Conservation (phyloP, 1,139 yeast genomes). For the Yamadazyma aaseri region DNA sequence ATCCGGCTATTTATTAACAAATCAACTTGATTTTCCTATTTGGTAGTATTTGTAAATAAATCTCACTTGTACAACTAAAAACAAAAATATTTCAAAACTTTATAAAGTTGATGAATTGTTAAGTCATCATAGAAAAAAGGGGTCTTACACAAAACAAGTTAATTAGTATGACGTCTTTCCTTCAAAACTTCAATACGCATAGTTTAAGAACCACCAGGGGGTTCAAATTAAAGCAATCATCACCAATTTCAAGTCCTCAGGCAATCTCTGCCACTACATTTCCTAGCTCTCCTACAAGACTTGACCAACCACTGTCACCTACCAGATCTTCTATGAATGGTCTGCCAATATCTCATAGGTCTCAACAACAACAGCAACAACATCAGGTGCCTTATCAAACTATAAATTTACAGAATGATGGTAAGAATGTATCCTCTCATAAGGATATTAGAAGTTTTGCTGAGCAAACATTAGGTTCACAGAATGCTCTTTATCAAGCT, state of each 20-base stretch:
- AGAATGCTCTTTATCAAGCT: slow-evolving; percentile 86
- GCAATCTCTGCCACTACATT: slow-evolving; percentile 34
- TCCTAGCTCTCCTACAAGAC: slow-evolving; percentile 27
- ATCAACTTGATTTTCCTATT: slow-evolving; percentile 7
- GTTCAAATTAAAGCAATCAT: slow-evolving; percentile 44
- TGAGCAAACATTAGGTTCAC: slow-evolving; percentile 92
- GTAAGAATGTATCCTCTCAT: slow-evolving; percentile 52
- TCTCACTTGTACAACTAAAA: slow-evolving; percentile 4
- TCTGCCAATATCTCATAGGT: slow-evolving; percentile 1
- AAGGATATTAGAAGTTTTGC: slow-evolving; percentile 79
- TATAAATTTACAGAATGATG: slow-evolving; percentile 19
- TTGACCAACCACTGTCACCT: slow-evolving; percentile 10
- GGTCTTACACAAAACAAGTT: slow-evolving; percentile 1
- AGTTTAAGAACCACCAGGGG: slow-evolving; percentile 55
- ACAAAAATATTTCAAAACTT: slow-evolving; percentile 2
- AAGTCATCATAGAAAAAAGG: slow-evolving; percentile 3
- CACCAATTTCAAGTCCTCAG: slow-evolving; percentile 45
- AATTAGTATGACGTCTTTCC: slow-evolving; percentile 18
- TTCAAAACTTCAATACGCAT: slow-evolving; percentile 59
- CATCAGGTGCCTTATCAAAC: slow-evolving; percentile 27
- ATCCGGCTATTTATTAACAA: neutral
- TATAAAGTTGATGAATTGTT: neutral
- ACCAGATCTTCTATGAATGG: slow-evolving; percentile 4
- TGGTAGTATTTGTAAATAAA: slow-evolving; percentile 8
- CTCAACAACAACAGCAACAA: slow-evolving; percentile 3